Evolutionary conservation across 805 yeast genomes (phyloP), one percentile per base, ranked within the genome.

Genomic region (Danielia reshetovae): DNA sequence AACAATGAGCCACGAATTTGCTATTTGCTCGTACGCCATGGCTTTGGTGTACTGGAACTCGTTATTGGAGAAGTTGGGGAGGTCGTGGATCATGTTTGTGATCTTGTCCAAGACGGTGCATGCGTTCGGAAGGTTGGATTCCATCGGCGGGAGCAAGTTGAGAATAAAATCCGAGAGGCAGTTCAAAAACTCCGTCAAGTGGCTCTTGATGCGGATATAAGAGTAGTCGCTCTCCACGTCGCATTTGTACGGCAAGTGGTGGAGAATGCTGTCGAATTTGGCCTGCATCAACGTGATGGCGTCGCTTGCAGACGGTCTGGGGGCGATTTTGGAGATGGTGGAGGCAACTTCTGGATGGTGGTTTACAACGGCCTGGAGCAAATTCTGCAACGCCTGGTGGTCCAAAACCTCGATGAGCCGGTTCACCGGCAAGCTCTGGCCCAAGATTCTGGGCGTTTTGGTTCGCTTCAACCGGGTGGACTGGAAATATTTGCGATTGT

Each of bases 91-190:
- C 34, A 81, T 60, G 29, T 62, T 58, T 1, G 86, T 74, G 31
- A 85, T 74, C 35, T 68, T 71, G 52, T 79, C 78, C 32, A 86
- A 67, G 49, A 83, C 84, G 31, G 66, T 70, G 30, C 87, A 64
- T 2, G 86, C 71, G 30, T 66, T 66, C 17, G 71, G 54, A 12
- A 75, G 59, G 48, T 75, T 75, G 16, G 64, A 42, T 49, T 81
- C 86, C 33, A 74, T 68, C 2, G 90, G 90, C 14, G 93, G 88
- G 40, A 86, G 62, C 47, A 80, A 81, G 47, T 74, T 76, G 38
- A 81, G 64, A 4, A 85, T 79, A 54, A 81, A 85, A 56, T 86
- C 96, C 12, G 84, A 75, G 35, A 87, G 62, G 15, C 85, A 77
- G 42, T 70, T 68, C 40, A 84, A 71, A 46, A 86, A 85, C 46